Conservation (phyloP, 2,329 filamentous ascomycete genomes). For the Sphaerulina populicola region DNA sequence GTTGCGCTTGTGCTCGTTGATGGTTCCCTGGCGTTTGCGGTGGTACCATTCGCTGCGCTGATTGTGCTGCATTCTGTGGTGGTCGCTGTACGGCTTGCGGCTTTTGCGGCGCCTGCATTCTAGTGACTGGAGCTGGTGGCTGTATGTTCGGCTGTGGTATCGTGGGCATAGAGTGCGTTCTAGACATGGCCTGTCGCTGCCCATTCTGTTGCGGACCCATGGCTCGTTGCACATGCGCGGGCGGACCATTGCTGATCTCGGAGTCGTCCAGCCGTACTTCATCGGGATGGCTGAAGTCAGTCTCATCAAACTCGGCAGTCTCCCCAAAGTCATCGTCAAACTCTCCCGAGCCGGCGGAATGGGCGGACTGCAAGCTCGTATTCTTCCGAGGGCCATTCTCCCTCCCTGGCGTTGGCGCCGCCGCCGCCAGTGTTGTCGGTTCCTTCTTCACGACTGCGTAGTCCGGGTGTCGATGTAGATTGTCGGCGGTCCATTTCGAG, state of each 20-base stretch:
- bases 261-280: slow-evolving; percentile 54
- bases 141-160: slow-evolving; percentile 26
- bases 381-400: slow-evolving; percentile 18
- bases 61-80: slow-evolving; percentile 19
- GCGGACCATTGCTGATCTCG: slow-evolving; percentile 16
- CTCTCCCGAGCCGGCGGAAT: slow-evolving; percentile 33
- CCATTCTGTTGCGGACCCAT: slow-evolving; percentile 15
- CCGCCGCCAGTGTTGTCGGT: slow-evolving; percentile 16
- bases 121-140: slow-evolving; percentile 20
- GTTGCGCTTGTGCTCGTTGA: slow-evolving; percentile 23
- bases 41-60: slow-evolving; percentile 23
- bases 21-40: slow-evolving; percentile 25
- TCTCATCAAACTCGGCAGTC: slow-evolving; percentile 51
- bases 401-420: slow-evolving; percentile 9
- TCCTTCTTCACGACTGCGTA: slow-evolving; percentile 57
- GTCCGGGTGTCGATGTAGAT: slow-evolving; percentile 72
- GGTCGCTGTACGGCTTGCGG: slow-evolving; percentile 21
- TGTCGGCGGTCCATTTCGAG: slow-evolving; percentile 67
- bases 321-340: slow-evolving; percentile 49
- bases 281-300: slow-evolving; percentile 57
- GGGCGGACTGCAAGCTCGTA: slow-evolving; percentile 29
- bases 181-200: slow-evolving; percentile 22
- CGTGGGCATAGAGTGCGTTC: slow-evolving; percentile 31
- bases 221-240: slow-evolving; percentile 18
- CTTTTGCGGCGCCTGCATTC: slow-evolving; percentile 21